Base-by-base conservation (phyloP, 441 rosid genomes). In the Adansonia grandidieri region DNA sequence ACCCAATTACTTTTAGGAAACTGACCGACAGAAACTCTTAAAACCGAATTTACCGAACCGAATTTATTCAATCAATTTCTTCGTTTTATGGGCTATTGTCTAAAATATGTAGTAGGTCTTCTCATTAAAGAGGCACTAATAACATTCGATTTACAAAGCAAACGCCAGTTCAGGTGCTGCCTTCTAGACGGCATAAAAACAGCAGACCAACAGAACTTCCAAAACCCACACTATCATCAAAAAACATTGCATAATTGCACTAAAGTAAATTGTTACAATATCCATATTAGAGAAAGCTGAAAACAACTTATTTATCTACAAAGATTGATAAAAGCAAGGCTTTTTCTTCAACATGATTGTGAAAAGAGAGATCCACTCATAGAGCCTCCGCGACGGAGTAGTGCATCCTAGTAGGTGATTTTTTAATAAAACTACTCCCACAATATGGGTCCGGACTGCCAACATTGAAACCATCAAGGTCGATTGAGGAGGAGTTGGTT, bases 361-460 rank as follows among this genome's bases (percentile, higher is more conserved):
- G 44, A 13, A 56, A 6, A 40, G 20, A 17, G 45, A 47, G 72
- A 11, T 0, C 17, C 28, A 28, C 44, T 65, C 65, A 60, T 11
- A 14, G 69, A 40, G 9, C 80, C 86, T 45, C 48, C 0, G 69
- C 88, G n/a, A 89, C 89, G 7, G 90, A 77, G 83, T 79, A 86
- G 80, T 88, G 92, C 79, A 88, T 75, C 79, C 76, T 79, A 6
- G 84, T 28, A 6, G 81, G 74, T 0, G 92, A 82, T 24, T 77
- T 71, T 19, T 84, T 88, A 8, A 88, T 83, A 84, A 89, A 87
- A 77, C 85, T 88, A 75, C 86, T 82, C 51, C 91, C 88, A 71
- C 92, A 88, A 37, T 79, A 84, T 61, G 86, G 71, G 22, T 91
- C 91, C 0, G 85, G 85, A 17, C 85, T 78, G 17, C 87, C 84